Base-by-base conservation (phyloP, 1,139 yeast genomes). In the Scheffersomyces titani region DNA sequence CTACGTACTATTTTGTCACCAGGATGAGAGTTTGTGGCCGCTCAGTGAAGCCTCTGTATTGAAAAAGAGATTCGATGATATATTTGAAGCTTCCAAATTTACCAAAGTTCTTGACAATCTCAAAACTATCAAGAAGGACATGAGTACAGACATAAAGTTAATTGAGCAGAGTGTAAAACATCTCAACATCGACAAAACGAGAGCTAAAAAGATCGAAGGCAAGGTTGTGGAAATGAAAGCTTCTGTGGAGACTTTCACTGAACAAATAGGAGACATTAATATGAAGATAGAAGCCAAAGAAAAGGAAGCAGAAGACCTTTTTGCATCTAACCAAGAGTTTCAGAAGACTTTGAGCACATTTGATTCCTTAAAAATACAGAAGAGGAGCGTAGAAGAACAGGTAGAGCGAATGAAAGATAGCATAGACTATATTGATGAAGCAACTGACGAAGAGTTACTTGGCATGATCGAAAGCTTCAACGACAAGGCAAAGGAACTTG, bases 11-110 rank as follows among this genome's bases (percentile, higher is more conserved):
- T 96, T 96, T 71, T 94, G 99, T 68, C 99, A 96, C 69, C 99
- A 96, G 71, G 99, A 96, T 67, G 99, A 96, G 59, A 89, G 96
- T 66, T 74, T 92, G 48, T 96, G 99, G 99, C 99, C 99, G 1
- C 77, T 96, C 56, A 86, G 94, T 63, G 99, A 96, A 71, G 97
- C 99, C 0, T 82, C 97, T 6, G 84, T 84, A 16, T 80, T 96
- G 68, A 96, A 96, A 73, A 93, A 93, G 73, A 83, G 94, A 58
- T 96, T 96, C 66, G 99, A 96, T 71, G 99, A 94, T 69, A 94
- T 96, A 6, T 96, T 96, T 65, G 98, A 96, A 70, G 97, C 98
- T 0, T 85, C 92, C 63, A 92, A 92, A 70, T 96, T 90, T 66
- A 92, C 98, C 1, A 93, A 91, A 68, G 97, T 96, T 1, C 76